Evolutionary conservation across 495 filamentous ascomycete species (phyloP), one percentile per base, ranked within the genome.

Genomic region (Penicillium fimorum): DNA sequence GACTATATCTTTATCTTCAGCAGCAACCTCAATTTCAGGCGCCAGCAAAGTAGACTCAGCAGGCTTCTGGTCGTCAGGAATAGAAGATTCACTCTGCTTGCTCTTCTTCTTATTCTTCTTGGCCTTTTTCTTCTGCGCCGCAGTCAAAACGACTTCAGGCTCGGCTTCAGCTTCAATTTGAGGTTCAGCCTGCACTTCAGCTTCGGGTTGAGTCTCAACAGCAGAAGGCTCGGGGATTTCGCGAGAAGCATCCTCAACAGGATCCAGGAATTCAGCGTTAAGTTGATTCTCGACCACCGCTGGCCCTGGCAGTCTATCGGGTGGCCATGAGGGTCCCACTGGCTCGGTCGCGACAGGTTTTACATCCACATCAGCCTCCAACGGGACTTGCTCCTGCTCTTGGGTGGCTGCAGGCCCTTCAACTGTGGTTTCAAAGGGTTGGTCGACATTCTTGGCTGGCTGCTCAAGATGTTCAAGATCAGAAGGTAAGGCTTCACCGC

Each of bases 101-200:
- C 54, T 40, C 61, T 63, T 66, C 68, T 71, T 66, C 55, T 68
- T 75, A 42, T 72, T 72, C 56, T 77, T 76, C 53, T 72, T 73
- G 17, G 69, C 73, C 49, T 73, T 71, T 54, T 71, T 74, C 58
- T 71, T 71, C 29, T 70, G 57, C 32, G 68, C 59, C 18, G 62
- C n/a, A 17, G 53, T 64, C 52, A 62, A 41, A 18, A 58, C 43
- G 3, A 61, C 30, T 29, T 75, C 69, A 18, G 68, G 24, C 33
- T 62, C 64, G 24, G 56, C 18, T 7, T 49, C 47, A 0, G 8
- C 13, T 43, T 58, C 65, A 30, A 8, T 7, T 37, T 46, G 47
- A 46, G 46, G 4, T 42, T 40, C 12, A n/a, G 42, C 11, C 27
- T 37, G 53, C 38, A 22, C 9, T 54, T 58, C 62, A 18, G 46